Evolutionary conservation across 1,284 basidiomycete species (phyloP).

Genomic region (Inonotus hispidus): DNA sequence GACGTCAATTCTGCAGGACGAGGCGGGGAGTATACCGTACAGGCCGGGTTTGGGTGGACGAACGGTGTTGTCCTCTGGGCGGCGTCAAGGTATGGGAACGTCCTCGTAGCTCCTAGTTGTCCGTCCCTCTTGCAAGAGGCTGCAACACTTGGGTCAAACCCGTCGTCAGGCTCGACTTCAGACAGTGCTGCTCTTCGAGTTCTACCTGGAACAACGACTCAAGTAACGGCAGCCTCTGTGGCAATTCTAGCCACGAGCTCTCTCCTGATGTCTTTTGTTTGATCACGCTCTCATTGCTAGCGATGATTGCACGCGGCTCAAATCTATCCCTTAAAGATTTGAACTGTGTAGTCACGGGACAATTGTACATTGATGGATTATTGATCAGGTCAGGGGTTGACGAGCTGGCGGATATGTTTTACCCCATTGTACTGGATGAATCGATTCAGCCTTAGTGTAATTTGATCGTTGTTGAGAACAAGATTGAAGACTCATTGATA

Average conservation of each 20-base stretch:
- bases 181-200: conserved; percentile 9
- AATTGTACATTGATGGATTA: no score
- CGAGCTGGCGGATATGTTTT: no score
- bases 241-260: neutral
- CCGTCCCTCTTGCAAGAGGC: conserved; percentile 40
- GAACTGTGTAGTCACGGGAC: no score
- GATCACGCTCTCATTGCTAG: neutral
- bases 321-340: no score
- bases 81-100: conserved; percentile 62
- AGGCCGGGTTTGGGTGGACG: conserved; percentile 88
- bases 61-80: conserved; percentile 81
- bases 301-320: neutral
- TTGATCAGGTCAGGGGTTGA: no score
- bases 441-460: no score
- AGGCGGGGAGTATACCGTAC: conserved; percentile 84
- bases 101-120: conserved; percentile 46
- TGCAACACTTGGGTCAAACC: conserved; percentile 1
- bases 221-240: neutral
- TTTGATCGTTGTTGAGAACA: no score
- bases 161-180: neutral
- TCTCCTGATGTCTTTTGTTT: neutral
- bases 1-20: conserved; percentile 81
- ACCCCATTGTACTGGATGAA: no score
- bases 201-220: neutral
- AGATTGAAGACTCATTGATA: no score